These are phyloP conservation scores for Sugiyamaella valdiviana DNA, from an alignment of 805 yeast species.

Conservation along the genomic window DNA sequence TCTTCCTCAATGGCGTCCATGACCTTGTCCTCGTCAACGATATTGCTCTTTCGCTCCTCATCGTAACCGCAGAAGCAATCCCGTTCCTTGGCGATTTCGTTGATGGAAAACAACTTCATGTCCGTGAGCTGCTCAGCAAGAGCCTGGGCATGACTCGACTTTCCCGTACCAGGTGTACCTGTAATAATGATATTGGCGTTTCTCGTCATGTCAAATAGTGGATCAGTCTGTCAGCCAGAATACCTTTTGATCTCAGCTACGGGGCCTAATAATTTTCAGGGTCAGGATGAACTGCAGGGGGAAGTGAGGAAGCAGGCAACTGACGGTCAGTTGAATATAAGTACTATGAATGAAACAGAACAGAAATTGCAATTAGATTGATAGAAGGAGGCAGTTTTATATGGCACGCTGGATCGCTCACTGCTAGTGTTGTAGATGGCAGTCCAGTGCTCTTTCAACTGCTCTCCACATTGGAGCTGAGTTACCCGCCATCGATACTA, in stretches of 20 bases:
- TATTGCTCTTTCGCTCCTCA: conserved; percentile 72
- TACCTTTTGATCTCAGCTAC: too few relatives aligned
- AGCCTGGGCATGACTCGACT: conserved; percentile 65
- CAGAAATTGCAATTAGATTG: too few relatives aligned
- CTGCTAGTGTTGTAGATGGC: too few relatives aligned
- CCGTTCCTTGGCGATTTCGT: conserved; percentile 74
- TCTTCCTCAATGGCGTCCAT: conserved; percentile 74
- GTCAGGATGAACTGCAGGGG: neutral
- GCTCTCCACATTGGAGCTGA: neutral
- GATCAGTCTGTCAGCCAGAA: too few relatives aligned
- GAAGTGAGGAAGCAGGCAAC: neutral
- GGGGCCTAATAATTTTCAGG: neutral
- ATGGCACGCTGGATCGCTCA: too few relatives aligned
- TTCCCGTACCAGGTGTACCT: conserved; percentile 93
- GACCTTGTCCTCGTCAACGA: conserved; percentile 83
- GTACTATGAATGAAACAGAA: too few relatives aligned
- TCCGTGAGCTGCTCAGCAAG: conserved; percentile 46
- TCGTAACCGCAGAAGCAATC: conserved; percentile 80
- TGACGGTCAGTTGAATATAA: too few relatives aligned
- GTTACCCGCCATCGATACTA: neutral
- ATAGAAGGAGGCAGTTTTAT: too few relatives aligned
- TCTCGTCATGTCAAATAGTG: conserved; percentile 12
- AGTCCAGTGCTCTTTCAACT: too few relatives aligned
- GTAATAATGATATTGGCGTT: conserved; percentile 76
- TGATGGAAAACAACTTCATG: conserved; percentile 54